These are phyloP conservation scores for Paraphaeosphaeria sporulosa DNA, from an alignment of 2,329 filamentous ascomycete species.

Conservation along the genomic window DNA sequence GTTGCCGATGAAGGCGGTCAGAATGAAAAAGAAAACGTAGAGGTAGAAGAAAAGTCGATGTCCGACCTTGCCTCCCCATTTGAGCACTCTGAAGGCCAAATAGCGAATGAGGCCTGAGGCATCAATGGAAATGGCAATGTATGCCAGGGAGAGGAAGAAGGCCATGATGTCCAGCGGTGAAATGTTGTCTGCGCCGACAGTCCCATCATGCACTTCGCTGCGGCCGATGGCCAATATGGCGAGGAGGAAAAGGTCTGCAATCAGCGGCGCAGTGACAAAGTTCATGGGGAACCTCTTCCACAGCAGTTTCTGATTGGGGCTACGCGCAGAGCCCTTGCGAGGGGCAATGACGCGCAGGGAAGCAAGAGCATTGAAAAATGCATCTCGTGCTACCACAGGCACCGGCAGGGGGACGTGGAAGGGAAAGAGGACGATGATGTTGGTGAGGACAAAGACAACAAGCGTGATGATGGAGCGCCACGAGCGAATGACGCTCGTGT, in stretches of 20 bases:
- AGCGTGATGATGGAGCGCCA: slow-evolving; percentile 77
- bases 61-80: slow-evolving; percentile 72
- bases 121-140: slow-evolving; percentile 80
- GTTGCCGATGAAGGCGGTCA: slow-evolving; percentile 75
- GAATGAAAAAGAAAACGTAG: slow-evolving; percentile 73
- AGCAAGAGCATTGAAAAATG: slow-evolving; percentile 54
- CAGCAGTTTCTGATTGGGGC: slow-evolving; percentile 46
- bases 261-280: slow-evolving; percentile 73
- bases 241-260: slow-evolving; percentile 75
- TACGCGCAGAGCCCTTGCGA: slow-evolving; percentile 35
- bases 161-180: slow-evolving; percentile 75
- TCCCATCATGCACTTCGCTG: slow-evolving; percentile 73
- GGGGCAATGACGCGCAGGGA: slow-evolving; percentile 62
- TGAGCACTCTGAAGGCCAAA: slow-evolving; percentile 73
- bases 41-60: slow-evolving; percentile 75
- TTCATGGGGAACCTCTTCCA: slow-evolving; percentile 70
- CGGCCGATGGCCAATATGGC: slow-evolving; percentile 73
- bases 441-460: slow-evolving; percentile 72
- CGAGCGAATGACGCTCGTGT: slow-evolving; percentile 65
- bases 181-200: slow-evolving; percentile 70
- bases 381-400: slow-evolving; percentile 60
- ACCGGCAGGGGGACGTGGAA: slow-evolving; percentile 68
- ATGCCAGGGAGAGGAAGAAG: slow-evolving; percentile 77
- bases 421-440: slow-evolving; percentile 73
- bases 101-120: slow-evolving; percentile 76